Evolutionary conservation across 371 early-diverging fungal species (phyloP).

Genomic region (Haplosporangium sp.): DNA sequence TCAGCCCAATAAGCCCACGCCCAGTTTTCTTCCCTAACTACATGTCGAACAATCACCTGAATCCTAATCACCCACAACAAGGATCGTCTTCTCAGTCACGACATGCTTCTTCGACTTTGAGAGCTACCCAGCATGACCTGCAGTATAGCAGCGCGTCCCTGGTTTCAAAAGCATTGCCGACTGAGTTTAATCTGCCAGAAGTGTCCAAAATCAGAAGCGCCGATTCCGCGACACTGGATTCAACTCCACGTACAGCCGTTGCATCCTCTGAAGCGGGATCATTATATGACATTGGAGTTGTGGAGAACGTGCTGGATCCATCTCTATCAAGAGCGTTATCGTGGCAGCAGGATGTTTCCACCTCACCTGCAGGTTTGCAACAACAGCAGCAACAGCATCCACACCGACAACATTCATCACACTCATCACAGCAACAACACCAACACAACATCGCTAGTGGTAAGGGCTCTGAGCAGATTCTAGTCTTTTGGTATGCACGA

Average conservation of each 20-base stretch:
- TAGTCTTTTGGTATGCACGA: too few relatives aligned
- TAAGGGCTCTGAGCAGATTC: too few relatives aligned
- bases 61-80: conserved; percentile 13
- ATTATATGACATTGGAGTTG: background rate
- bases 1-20: conserved; percentile 1
- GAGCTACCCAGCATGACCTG: conserved; percentile 14
- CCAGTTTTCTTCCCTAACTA: conserved; percentile 7
- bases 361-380: background rate
- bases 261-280: background rate
- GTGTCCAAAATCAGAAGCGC: too few relatives aligned
- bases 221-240: too few relatives aligned
- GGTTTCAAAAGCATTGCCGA: too few relatives aligned
- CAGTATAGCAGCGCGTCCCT: conserved; percentile 1
- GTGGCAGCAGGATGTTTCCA: background rate
- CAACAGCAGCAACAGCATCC: conserved; percentile 3
- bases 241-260: background rate
- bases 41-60: background rate
- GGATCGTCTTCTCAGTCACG: conserved; percentile 17
- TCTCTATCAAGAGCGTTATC: background rate
- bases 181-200: too few relatives aligned
- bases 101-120: conserved; percentile 11
- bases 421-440: too few relatives aligned
- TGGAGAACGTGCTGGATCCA: background rate
- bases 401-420: background rate
- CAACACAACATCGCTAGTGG: too few relatives aligned